These are phyloP conservation scores for Sclerotinia trifoliorum DNA, from an alignment of 2,329 filamentous ascomycete species.

Conservation along the genomic window DNA sequence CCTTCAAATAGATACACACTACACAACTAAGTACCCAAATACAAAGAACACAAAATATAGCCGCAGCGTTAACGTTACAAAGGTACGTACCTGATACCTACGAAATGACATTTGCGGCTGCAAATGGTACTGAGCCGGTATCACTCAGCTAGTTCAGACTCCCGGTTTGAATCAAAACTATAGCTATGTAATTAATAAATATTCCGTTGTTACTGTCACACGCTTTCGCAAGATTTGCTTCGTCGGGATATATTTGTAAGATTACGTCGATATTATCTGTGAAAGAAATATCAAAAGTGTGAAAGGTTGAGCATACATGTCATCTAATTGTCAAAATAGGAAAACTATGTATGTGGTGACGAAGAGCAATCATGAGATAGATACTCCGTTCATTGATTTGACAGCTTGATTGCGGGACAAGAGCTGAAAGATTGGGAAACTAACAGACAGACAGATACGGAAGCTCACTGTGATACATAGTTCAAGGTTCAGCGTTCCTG, in stretches of 20 bases:
- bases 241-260: neutral
- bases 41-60: slow-evolving; percentile 7
- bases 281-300: neutral
- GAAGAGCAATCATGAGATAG: slow-evolving; percentile 2
- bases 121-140: neutral
- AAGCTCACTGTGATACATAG: neutral
- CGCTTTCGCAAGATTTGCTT: neutral
- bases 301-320: neutral
- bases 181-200: neutral
- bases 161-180: neutral
- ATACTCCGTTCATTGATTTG: neutral
- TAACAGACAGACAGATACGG: neutral
- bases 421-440: slow-evolving; percentile 3
- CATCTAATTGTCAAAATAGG: neutral
- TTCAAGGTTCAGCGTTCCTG: slow-evolving; percentile 1
- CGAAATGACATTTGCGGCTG: slow-evolving; percentile 13
- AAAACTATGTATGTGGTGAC: neutral
- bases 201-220: slow-evolving; percentile 3
- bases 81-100: neutral
- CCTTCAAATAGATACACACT: slow-evolving; percentile 1
- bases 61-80: slow-evolving; percentile 9
- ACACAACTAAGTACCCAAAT: neutral
- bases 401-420: neutral
- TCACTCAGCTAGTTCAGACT: neutral
- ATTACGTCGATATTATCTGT: neutral